Percentiles rank a stretch among this genome's conserved stretches.
Conservation (phyloP, 768 basidiomycete species). For the Mycena leptocephala region DNA sequence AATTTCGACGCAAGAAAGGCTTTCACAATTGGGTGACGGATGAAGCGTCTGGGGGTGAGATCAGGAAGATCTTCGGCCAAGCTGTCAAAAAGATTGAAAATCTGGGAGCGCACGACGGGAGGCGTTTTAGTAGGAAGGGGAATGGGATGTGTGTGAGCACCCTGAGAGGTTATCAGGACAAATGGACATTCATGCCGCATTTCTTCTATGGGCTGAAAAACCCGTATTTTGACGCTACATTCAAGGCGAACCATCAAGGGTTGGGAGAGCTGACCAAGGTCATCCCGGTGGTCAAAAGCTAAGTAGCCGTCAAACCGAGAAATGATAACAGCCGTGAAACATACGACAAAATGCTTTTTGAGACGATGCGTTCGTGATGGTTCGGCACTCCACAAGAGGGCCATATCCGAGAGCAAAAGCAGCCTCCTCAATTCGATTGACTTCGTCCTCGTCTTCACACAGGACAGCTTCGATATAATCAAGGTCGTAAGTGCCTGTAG, state of each 20-base stretch:
- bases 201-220: conserved; percentile 32
- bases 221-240: conserved; percentile 19
- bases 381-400: conserved; percentile 4
- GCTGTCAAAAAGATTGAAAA: conserved; percentile 19
- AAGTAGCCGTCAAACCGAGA: not conserved
- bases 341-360: conserved; percentile 10
- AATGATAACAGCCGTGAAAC: not conserved
- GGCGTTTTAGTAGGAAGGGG: conserved; percentile 41
- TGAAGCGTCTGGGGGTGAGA: conserved; percentile 33
- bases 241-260: not conserved
- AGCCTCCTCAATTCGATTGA: not conserved
- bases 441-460: conserved; percentile 12
- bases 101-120: not conserved
- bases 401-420: not conserved
- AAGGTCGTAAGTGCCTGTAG: conserved; percentile 1
- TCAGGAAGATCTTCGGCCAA: conserved; percentile 35
- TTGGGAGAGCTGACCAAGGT: conserved; percentile 7
- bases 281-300: not conserved
- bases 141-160: conserved; percentile 40
- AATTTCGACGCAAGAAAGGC: conserved; percentile 22
- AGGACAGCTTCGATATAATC: conserved; percentile 25
- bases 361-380: not conserved
- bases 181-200: conserved; percentile 33
- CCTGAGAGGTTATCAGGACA: conserved; percentile 29
- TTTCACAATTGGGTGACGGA: conserved; percentile 29